Evolutionary conservation across 2,329 filamentous ascomycete genomes (phyloP), one percentile per base, ranked within the genome.

Genomic region (Hymenoscyphus fraxineus): DNA sequence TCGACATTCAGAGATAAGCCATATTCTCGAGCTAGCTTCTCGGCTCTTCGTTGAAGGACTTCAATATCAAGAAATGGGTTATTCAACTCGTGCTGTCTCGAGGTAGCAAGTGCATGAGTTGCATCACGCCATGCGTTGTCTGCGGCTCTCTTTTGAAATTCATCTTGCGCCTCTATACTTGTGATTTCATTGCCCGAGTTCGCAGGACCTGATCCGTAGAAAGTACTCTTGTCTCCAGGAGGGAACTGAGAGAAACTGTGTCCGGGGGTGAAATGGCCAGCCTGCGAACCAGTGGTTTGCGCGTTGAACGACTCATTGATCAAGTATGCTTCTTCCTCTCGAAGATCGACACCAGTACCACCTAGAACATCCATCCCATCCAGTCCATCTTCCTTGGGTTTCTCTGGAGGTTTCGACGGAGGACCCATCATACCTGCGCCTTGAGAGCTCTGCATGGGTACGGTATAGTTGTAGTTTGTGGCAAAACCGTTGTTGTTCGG

Each of bases 341-440:
- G 88, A 58, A 97, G 78, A 79, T 97, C 91, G 68, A 97, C 92
- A 59, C 92, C 93, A 16, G 92, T 94, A 19, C 90, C 91, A 19
- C 89, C 88, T 62, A 97, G 78, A 60, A 93, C 90, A 78, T 97
- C 93, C 69, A 89, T 91, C 57, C 93, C 84, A 72, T 96, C 92
- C 71, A 93, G 81, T 62, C 83, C 82, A 68, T 87, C 92, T 13
- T 84, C 82, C 55, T 86, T 75, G 16, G 66, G 58, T 58, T 72
- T 74, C 64, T 90, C 89, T 19, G 81, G 81, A 64, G 81, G 86
- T 72, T 84, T 86, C 71, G 83, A 87, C 71, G 84, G 86, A 66
- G 80, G 85, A 0, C 82, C 83, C 84, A 85, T 88, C 57, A 75
- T 71, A 64, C 77, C 80, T 10, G 72, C 70, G 39, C 72, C 77